Base-by-base conservation (phyloP, 495 filamentous ascomycete genomes). In the Aspergillus homomorphus region DNA sequence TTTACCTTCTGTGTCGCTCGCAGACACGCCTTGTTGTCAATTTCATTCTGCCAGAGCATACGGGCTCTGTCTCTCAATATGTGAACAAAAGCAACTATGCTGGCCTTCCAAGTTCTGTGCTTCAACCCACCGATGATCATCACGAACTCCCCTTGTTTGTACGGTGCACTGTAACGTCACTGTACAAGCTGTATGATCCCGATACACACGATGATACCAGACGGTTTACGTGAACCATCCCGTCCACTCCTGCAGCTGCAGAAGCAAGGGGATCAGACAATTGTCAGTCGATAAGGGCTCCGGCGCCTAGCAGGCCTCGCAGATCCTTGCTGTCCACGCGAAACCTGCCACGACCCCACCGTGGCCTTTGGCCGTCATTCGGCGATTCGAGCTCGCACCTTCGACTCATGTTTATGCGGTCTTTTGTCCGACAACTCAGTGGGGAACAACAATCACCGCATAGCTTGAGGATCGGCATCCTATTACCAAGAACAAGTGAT, bases 321-420 rank as follows among this genome's bases (percentile, higher is more conserved):
- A 52, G 57, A 62, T 60, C 60, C 60, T 60, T 66, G 63, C 53
- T 58, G 42, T 58, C 63, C 60, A 62, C 63, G 60, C 63, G 59
- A 65, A 56, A 51, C 23, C 45, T 22, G 48, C 48, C 33, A 10
- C 10, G 12, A 14, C 33, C 33, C 33, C 33, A 38, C 33, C 33
- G 2, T 38, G 12, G 33, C 33, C 33, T 38, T 9, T 38, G 33
- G 10, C 33, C 15, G 12, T 12, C 33, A 38, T 38, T 38, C 12
- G 33, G 33, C 12, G 33, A 5, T 38, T 38, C 33, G 33, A 38
- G 33, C 12, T 38, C 33, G 15, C 33, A 12, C 15, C 33, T 38
- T 14, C 33, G 33, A 38, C 33, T 38, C 33, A 38, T 14, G 15
- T 38, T 14, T 38, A 38, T 38, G 33, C 26, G 26, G 26, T 10